These are phyloP conservation scores for Sporothrix inflata DNA, from an alignment of 2,329 filamentous ascomycete species.

Conservation along the genomic window DNA sequence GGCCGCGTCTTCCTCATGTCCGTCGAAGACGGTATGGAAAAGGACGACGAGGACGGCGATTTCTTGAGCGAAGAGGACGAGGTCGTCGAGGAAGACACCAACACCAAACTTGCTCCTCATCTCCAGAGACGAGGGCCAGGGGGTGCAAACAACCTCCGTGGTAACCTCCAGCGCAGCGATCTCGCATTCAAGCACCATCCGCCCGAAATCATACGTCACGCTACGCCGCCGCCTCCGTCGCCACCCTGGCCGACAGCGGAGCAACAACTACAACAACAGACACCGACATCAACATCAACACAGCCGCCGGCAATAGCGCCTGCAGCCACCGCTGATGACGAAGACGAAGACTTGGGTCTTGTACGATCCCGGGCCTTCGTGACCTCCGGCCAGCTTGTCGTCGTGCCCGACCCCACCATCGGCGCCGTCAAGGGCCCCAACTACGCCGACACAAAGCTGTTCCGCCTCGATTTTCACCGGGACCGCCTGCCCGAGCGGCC, in stretches of 20 bases:
- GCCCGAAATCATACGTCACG: slow-evolving; percentile 53
- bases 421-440: slow-evolving; percentile 60
- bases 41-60: slow-evolving; percentile 27
- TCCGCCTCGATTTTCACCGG: slow-evolving; percentile 53
- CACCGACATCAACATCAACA: background rate
- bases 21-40: slow-evolving; percentile 47
- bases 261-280: background rate
- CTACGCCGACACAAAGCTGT: slow-evolving; percentile 54
- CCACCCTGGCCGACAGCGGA: background rate
- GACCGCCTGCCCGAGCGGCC: slow-evolving; percentile 48
- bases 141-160: background rate
- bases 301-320: background rate
- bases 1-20: slow-evolving; percentile 62
- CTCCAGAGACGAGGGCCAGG: background rate
- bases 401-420: slow-evolving; percentile 51
- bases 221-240: slow-evolving; percentile 50
- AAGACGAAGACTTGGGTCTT: slow-evolving; percentile 37
- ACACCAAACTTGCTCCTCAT: background rate
- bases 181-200: slow-evolving; percentile 50
- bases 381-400: slow-evolving; percentile 45
- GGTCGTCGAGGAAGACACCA: background rate
- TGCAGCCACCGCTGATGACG: slow-evolving; percentile 31
- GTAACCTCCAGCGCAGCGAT: background rate
- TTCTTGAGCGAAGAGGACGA: slow-evolving; percentile 32
- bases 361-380: slow-evolving; percentile 43